Evolutionary conservation across 2,329 filamentous ascomycete species (phyloP), one percentile per base, ranked within the genome.

Genomic region (Pyrenochaeta sp.): DNA sequence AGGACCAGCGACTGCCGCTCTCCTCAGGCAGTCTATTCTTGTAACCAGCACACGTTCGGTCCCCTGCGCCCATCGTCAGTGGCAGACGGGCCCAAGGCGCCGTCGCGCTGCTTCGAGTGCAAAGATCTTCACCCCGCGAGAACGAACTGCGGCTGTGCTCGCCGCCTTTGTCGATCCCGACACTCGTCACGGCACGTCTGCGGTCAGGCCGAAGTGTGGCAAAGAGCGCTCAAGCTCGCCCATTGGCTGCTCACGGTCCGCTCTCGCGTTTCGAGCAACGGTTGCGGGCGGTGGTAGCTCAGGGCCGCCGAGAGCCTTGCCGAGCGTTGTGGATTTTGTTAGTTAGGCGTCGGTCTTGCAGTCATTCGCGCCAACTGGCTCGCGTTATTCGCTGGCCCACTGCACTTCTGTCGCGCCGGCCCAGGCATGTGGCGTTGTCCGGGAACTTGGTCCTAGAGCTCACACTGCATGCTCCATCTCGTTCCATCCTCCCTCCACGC

Each of bases 191-290:
- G 46, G 48, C 48, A 28, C 46, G 27, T 43, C 13, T 27, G 62
- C 68, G 68, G 68, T 56, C 66, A 67, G 54, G 46, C 69, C 69
- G 69, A 66, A 39, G 37, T 59, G 68, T 72, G 69, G 68, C 68
- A 59, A 72, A 65, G 40, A 39, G 25, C 30, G 27, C 22, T 30
- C 8, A 15, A 8, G 32, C 40, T 8, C 50, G 3, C 12, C 37
- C 42, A 65, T 67, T 71, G 63, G 62, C 48, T 49, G 55, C n/a
- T 28, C 6, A 25, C 36, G n/a, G 40, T 51, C 53, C 59, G 43
- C 48, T 50, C 58, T 40, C 50, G 50, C 54, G 47, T 51, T 49
- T 46, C 55, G 49, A 55, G 47, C 46, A 61, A 61, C 65, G 60
- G 64, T 56, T 64, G 53, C 55, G 59, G 57, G 43, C 44, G 50